Base-by-base conservation (phyloP, 148 eudicot species). In the Pharnaceum exiguum region DNA sequence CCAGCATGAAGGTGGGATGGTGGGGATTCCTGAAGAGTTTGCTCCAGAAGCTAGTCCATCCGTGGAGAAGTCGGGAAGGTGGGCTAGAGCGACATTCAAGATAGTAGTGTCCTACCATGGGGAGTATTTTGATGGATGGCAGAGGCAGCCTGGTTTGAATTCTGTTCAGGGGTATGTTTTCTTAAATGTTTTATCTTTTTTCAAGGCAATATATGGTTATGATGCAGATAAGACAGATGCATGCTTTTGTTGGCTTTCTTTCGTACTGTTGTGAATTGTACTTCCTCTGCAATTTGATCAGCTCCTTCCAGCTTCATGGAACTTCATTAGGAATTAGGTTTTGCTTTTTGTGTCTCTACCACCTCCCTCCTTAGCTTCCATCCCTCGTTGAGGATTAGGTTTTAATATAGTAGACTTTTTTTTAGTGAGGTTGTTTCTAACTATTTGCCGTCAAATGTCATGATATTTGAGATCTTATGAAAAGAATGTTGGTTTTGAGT, bases 61-160 rank as follows among this genome's bases (percentile, higher is more conserved):
- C 29, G 51, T 74, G 53, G 78, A 77, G 21, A 74, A 71, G 46
- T 72, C 68, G 46, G 90, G 98, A 68, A 79, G 90, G 68, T 88
- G 96, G 96, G 95, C 82, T 24, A 79, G 98, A 65, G 74, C 74
- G 30, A 88, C 85, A 2, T 93, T 75, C 67, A 88, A 79, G 77
- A 88, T 93, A 44, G 68, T 83, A 40, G 55, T 88, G 42, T 88
- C 98, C n/a, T 93, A 93, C 46, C 79, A 81, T 54, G 98, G 98
- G 17, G 75, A 67, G 35, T 85, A 84, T 44, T 93, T 85, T 71
- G 95, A 93, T 72, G 98, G 98, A 31, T 93, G 98, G 98, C 98
- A 93, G 86, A 93, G 81, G 74, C 98, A 93, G 74, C 96, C 95
- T 68, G 86, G 80, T 36, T 65, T 93, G 35, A 79, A 85, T 64